Evolutionary conservation across 1,139 yeast species (phyloP), one percentile per base, ranked within the genome.

Genomic region (Fermentozyma sake): DNA sequence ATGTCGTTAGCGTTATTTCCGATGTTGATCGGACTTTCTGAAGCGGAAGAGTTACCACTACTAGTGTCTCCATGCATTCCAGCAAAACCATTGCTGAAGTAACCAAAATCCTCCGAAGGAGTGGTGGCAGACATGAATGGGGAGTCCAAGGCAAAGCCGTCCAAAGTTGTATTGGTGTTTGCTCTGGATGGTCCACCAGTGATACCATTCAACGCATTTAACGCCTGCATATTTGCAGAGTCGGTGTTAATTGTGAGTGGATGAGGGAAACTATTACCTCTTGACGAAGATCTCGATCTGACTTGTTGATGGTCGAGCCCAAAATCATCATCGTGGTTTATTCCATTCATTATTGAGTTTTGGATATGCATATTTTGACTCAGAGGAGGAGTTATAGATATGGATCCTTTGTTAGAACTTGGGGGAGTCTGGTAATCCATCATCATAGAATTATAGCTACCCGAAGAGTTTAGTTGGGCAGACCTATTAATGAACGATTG

Each of bases 381-480:
- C 15, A 32, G 27, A 4, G 46, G 44, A 7, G 44, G 46, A 3
- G 46, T 41, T 24, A 35, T 29, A 3, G 34, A 27, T 19, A 56
- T 33, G 6, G 68, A 58, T 15, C 60, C 53, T 39, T 62, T 65
- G 27, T 50, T 50, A 3, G 67, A 58, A 14, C 48, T 39, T n/a
- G 70, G 69, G 1, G 72, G 72, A 1, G 71, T 65, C 34, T 62
- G 68, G 35, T 59, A 62, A 31, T 65, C 70, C 54, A 57, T 50
- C 65, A 61, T 58, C 64, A 61, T 57, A 10, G 57, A 39, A 27
- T 56, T 50, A 34, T 51, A 52, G 20, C 44, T 48, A 12, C 19
- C 28, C 23, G 23, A 25, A 22, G 27, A 22, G 22, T 19, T 19
- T 12, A 19, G 22, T 7, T 7, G 22, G 9, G 61, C 58, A 16